Evolutionary conservation across 2,329 filamentous ascomycete genomes (phyloP), one percentile per base, ranked within the genome.

Genomic region (Pseudogymnoascus sp.): DNA sequence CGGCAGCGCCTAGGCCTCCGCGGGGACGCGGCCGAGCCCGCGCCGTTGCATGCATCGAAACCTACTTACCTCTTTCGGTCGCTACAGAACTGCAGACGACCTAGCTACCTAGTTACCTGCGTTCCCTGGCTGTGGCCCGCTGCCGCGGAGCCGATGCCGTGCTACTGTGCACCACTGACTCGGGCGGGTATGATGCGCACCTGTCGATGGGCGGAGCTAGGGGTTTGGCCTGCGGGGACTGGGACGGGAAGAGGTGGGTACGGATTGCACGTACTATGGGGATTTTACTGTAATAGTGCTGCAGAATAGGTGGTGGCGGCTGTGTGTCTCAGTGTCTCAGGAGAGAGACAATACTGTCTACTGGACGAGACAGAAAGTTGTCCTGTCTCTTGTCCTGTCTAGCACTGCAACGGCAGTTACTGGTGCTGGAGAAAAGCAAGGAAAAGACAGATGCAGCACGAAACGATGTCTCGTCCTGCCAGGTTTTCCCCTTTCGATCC

Each of bases 151-250:
- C 43, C 43, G 43, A 49, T 28, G 43, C 23, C 11, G 43, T 49
- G 23, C 43, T 49, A 52, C 43, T 52, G 43, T 52, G 7, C 23
- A 49, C 43, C 23, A 31, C 43, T 52, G 43, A 52, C 43, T 52
- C 43, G 43, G 43, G 23, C 43, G 43, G 43, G 43, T 52, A 49
- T 28, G 43, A 12, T 52, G 9, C 25, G 23, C 23, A 52, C 43
- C 43, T 52, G 43, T 52, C 23, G 23, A 52, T 28, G 43, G 43
- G 23, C 43, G 43, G 43, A 52, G 43, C 43, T 52, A 52, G 43
- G 43, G 43, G 43, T 52, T 52, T 52, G 23, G 43, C 9, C 14
- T 52, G 23, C 14, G 23, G 43, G 43, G 43, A 52, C 4, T 6
- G 43, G 23, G 43, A 31, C 43, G 43, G 43, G 43, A 49, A 49